Conservation (phyloP, 78 protist genomes). For the Pelomyxa schiedti region DNA sequence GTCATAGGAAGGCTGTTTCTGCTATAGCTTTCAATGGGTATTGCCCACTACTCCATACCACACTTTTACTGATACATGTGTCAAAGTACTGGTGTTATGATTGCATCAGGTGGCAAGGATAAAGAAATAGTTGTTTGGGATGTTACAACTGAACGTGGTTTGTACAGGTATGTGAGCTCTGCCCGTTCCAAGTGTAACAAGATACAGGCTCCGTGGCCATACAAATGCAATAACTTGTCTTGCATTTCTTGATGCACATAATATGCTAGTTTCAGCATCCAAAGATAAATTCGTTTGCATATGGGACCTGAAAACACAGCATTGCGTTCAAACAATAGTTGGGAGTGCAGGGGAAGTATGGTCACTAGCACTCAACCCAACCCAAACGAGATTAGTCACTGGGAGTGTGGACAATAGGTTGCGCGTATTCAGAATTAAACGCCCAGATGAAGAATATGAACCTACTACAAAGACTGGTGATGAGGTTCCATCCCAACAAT, state of each 20-base stretch:
- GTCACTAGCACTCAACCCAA: conserved; percentile 6
- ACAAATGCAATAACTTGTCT: conserved; percentile 48
- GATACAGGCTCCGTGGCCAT: conserved; percentile 46
- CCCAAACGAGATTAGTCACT: conserved; percentile 4
- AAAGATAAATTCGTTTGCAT: conserved; percentile 63
- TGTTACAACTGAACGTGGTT: conserved; percentile 68
- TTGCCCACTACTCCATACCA: no score
- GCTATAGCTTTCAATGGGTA: no score
- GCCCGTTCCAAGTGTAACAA: conserved; percentile 4
- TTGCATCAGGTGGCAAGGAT: conserved; percentile 71
- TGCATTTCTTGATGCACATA: neutral
- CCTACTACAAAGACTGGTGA: no score
- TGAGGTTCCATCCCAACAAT: no score
- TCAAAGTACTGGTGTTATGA: conserved; percentile 48
- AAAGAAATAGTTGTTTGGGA: conserved; percentile 86
- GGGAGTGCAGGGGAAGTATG: conserved; percentile 73
- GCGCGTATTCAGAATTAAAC: no score
- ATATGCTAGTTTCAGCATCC: conserved; percentile 31
- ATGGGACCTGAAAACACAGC: conserved; percentile 79
- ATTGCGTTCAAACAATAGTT: conserved; percentile 72
- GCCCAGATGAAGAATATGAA: no score
- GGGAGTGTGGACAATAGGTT: conserved; percentile 37
- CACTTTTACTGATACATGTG: no score
- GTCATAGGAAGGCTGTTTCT: no score
- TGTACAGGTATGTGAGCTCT: conserved; percentile 6